Conservation (phyloP, 2,329 filamentous ascomycete genomes). For the Nemania diffusa region DNA sequence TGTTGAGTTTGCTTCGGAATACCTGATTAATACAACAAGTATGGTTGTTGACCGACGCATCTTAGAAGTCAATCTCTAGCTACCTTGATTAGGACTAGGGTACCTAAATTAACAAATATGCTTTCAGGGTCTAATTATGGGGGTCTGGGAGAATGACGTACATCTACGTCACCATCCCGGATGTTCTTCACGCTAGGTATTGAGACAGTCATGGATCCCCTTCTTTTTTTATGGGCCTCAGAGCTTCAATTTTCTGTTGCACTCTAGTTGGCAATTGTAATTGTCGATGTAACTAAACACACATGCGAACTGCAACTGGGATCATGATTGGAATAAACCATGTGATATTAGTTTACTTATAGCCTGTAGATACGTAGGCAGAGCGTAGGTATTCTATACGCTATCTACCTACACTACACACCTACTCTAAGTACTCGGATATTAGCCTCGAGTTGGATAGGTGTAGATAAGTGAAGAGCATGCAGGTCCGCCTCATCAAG, state of each 20-base stretch:
- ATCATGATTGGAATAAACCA: not conserved
- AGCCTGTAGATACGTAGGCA: too few species aligned
- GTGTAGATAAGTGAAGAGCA: not conserved
- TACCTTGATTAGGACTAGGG: conserved; percentile 1
- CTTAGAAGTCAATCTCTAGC: not conserved
- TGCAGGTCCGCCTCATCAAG: not conserved
- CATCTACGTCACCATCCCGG: conserved; percentile 29
- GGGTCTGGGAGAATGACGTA: conserved; percentile 29
- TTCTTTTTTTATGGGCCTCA: conserved; percentile 6
- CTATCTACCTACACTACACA: too few species aligned
- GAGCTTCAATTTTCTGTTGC: not conserved
- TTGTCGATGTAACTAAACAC: not conserved
- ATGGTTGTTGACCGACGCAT: not conserved
- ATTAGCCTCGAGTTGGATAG: not conserved
- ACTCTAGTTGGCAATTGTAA: not conserved
- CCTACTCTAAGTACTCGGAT: not conserved
- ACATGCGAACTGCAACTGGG: not conserved
- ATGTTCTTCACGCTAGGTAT: conserved; percentile 7
- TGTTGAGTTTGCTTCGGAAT: not conserved
- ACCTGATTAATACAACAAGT: not conserved
- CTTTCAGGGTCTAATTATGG: conserved; percentile 28
- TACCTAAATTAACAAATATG: conserved; percentile 1
- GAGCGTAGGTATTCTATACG: too few species aligned
- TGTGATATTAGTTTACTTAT: too few species aligned
- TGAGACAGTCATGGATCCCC: conserved; percentile 10